Conservation (phyloP, 495 filamentous ascomycete genomes). For the Lophiostoma macrostomum region DNA sequence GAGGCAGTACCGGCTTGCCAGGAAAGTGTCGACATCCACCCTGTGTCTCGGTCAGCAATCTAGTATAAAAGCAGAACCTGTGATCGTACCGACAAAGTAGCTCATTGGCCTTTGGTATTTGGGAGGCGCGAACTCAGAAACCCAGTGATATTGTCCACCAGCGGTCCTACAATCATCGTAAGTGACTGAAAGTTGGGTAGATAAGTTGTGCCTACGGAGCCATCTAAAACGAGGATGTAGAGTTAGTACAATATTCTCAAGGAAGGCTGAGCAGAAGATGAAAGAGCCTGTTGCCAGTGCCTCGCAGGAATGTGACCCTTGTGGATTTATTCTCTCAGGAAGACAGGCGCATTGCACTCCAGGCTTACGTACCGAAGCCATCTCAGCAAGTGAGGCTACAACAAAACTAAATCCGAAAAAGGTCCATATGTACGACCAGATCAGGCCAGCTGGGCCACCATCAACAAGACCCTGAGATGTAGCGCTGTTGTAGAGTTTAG, state of each 20-base stretch:
- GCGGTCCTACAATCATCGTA: not conserved
- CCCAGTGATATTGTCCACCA: slow-evolving; percentile 42
- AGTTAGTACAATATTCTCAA: no score
- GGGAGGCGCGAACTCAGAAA: slow-evolving; percentile 38
- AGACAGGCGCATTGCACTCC: no score
- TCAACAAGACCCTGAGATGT: slow-evolving; percentile 33
- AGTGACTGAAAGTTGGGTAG: no score
- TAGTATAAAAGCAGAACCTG: not conserved
- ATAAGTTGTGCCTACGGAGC: no score
- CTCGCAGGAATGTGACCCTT: no score
- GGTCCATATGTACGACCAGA: slow-evolving; percentile 26
- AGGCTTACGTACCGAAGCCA: slow-evolving; percentile 42
- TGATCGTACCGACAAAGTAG: slow-evolving; percentile 32
- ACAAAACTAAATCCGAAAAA: slow-evolving; percentile 20
- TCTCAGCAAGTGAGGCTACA: slow-evolving; percentile 25
- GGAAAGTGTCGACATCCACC: slow-evolving; percentile 59
- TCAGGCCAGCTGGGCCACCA: slow-evolving; percentile 38
- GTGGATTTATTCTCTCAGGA: no score
- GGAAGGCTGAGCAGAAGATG: no score
- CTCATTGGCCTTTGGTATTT: slow-evolving; percentile 34
- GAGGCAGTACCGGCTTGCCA: slow-evolving; percentile 59
- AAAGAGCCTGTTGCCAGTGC: no score
- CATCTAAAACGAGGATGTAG: no score
- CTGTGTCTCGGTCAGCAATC: not conserved
- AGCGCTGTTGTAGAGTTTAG: slow-evolving; percentile 2